Percentiles rank a stretch among this genome's conserved stretches.
Conservation (phyloP, 176 grass and related monocot genomes). For the Hsuehochloa calcarea region DNA sequence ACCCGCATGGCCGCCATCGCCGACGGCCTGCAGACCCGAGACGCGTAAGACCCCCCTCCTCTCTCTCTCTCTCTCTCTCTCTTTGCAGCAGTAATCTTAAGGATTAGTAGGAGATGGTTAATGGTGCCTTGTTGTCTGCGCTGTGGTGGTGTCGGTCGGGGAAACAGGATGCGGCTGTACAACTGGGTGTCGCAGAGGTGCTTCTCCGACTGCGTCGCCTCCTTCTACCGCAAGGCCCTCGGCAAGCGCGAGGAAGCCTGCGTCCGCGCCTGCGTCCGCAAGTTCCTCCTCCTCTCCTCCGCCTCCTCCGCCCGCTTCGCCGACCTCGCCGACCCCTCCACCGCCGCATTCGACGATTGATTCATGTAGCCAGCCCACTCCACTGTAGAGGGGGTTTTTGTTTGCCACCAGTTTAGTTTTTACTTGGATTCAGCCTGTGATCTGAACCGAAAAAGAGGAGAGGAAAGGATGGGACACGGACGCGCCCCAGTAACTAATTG, state of each 20-base stretch:
- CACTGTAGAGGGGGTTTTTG: not conserved
- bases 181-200: constrained; percentile 48
- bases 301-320: constrained; percentile 40
- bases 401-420: not conserved
- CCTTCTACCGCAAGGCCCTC: constrained; percentile 59
- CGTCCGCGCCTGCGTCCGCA: constrained; percentile 58
- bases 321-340: constrained; percentile 23
- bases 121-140: not conserved
- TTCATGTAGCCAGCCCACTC: too few relatives aligned
- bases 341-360: not conserved
- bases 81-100: not conserved
- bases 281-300: constrained; percentile 47
- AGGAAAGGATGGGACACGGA: not conserved
- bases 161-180: constrained; percentile 44
- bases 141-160: not conserved
- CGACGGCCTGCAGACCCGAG: constrained; percentile 35
- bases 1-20: constrained; percentile 37
- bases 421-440: not conserved
- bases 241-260: constrained; percentile 59
- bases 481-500: not conserved
- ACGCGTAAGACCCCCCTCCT: constrained; percentile 34
- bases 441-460: not conserved
- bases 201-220: constrained; percentile 64
- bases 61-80: not conserved
- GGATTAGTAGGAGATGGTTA: too few relatives aligned